A percentile compares a stretch with the other conserved stretches of the same genome.
These are phyloP conservation scores for Prototheca stagnorum DNA, from an alignment of 163 green algal genomes.

Conservation along the genomic window DNA sequence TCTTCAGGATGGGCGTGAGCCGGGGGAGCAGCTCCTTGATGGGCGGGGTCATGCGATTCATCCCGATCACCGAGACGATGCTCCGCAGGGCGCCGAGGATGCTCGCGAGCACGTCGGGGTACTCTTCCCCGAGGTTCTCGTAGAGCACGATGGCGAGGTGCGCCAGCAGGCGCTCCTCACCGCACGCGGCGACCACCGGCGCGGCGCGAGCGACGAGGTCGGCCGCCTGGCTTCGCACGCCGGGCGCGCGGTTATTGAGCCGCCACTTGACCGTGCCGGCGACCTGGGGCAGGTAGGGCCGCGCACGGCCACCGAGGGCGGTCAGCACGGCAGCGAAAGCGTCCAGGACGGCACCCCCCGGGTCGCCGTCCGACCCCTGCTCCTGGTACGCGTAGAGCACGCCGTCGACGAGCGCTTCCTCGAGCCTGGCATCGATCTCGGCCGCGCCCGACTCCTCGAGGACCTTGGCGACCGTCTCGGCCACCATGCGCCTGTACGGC, in stretches of 20 bases:
- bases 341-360: conserved; percentile 90
- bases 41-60: conserved; percentile 95
- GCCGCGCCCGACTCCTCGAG: conserved; percentile 64
- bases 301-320: conserved; percentile 72
- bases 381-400: conserved; percentile 99
- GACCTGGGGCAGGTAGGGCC: conserved; percentile 96
- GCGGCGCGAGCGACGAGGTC: conserved; percentile 90
- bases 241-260: conserved; percentile 95
- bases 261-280: conserved; percentile 98
- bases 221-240: conserved; percentile 89
- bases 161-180: conserved; percentile 91
- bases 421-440: conserved; percentile 85
- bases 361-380: conserved; percentile 79
- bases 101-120: conserved; percentile 93
- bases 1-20: conserved; percentile 96
- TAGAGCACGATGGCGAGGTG: conserved; percentile 96
- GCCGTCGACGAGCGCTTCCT: conserved; percentile 96
- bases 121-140: conserved; percentile 97
- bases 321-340: conserved; percentile 93
- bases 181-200: conserved; percentile 81
- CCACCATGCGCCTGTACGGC: conserved; percentile 81
- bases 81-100: conserved; percentile 91
- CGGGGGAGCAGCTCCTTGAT: conserved; percentile 98
- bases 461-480: conserved; percentile 80
- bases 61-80: conserved; percentile 95